phyloP scores from a whole-genome alignment of 2,329 filamentous ascomycete species.

The Corynespora cassiicola region DNA sequence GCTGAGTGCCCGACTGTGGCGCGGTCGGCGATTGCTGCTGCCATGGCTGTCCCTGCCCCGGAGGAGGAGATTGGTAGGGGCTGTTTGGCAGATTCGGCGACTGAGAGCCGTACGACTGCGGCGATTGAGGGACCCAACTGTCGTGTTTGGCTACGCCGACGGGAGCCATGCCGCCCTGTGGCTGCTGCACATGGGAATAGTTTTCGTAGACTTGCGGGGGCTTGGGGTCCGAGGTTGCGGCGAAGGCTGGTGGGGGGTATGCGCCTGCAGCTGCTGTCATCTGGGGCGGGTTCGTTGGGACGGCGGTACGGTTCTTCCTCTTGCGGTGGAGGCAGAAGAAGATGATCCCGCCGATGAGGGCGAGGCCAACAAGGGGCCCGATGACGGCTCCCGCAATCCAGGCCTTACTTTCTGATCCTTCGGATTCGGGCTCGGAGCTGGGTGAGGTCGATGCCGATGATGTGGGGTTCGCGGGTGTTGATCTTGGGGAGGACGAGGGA shows the following conservation, averaged over 20 bases:
- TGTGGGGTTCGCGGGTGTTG: constrained; percentile 1
- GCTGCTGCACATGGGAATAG: constrained; percentile 23
- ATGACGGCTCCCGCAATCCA: constrained; percentile 40
- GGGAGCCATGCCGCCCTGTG: constrained; percentile 16
- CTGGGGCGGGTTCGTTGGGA: constrained; percentile 1
- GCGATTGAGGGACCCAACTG: constrained; percentile 18
- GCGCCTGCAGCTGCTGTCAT: constrained; percentile 3
- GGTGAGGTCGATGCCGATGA: constrained; percentile 4
- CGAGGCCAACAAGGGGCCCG: constrained; percentile 28
- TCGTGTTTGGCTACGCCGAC: constrained; percentile 27
- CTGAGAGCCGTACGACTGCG: constrained; percentile 17
- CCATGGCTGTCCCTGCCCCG: constrained; percentile 12
- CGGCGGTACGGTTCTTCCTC: constrained; percentile 19
- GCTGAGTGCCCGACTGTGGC: neutral
- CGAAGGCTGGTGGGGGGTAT: constrained; percentile 11
- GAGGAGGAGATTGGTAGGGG: constrained; percentile 13
- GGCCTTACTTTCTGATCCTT: constrained; percentile 26
- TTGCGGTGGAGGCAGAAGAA: constrained; percentile 25
- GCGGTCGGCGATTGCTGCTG: constrained; percentile 15
- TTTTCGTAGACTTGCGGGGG: constrained; percentile 24
- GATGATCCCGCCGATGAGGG: constrained; percentile 20
- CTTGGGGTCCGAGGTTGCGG: constrained; percentile 9
- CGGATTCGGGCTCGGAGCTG: constrained; percentile 6
- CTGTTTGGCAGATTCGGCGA: constrained; percentile 13
- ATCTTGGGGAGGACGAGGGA: neutral